Percentiles rank a stretch among this genome's conserved stretches.
Evolutionary conservation across 2,329 filamentous ascomycete genomes (phyloP).

Genomic region (Corniculantispora saksenae): DNA sequence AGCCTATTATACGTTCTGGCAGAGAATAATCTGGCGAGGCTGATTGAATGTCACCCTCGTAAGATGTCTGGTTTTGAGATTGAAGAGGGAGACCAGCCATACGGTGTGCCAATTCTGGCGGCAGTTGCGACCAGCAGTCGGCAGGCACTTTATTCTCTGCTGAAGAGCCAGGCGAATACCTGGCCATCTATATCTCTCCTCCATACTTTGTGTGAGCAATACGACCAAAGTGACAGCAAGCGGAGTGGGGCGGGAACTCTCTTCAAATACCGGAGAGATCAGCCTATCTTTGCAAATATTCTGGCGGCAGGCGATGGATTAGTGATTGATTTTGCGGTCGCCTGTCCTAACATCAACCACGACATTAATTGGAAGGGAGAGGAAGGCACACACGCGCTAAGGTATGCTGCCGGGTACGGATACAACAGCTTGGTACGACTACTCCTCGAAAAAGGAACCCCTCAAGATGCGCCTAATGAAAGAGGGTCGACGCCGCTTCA

Average conservation of each 20-base stretch:
- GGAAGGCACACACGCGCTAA: neutral
- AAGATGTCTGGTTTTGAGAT: neutral
- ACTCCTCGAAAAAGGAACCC: neutral
- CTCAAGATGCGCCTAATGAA: neutral
- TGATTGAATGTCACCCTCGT: neutral
- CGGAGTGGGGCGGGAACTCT: no score
- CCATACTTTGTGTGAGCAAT: neutral
- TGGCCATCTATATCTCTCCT: neutral
- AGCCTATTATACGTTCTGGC: conserved; percentile 23
- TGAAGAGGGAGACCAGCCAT: neutral
- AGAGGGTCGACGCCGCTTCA: neutral
- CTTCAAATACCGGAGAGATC: no score
- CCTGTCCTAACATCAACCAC: no score
- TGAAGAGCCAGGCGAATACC: neutral
- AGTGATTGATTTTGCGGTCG: no score
- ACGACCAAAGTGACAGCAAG: no score
- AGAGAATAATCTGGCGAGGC: conserved; percentile 1
- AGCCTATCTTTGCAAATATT: no score
- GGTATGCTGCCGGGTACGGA: neutral
- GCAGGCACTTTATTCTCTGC: neutral
- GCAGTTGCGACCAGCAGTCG: neutral
- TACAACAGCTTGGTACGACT: neutral
- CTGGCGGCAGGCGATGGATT: no score
- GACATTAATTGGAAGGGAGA: neutral
- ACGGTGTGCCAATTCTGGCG: conserved; percentile 3